Evolutionary conservation across 2,329 filamentous ascomycete genomes (phyloP), one percentile per base, ranked within the genome.

Genomic region (Alternaria ethzedia): DNA sequence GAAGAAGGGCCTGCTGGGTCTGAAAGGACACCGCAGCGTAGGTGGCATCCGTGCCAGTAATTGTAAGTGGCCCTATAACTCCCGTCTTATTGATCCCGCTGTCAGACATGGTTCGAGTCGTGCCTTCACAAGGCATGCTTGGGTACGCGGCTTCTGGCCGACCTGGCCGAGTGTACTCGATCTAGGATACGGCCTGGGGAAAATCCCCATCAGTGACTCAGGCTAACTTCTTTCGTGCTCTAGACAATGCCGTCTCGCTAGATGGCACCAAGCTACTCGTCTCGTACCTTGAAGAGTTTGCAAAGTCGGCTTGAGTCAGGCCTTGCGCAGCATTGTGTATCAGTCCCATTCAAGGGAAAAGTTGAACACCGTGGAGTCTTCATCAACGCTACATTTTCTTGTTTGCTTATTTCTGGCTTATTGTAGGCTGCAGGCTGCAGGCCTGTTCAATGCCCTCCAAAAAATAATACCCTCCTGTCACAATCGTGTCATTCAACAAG

Each of bases 1-100:
- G 63, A 86, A 87, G 64, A 84, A 84, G 57, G 89, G 91, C 0
- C 83, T 97, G 23, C 88, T 89, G 25, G 95, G 94, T 0, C 83
- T 97, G 46, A 97, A 97, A 83, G 95, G 95, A 0, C 95, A 98
- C 79, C 87, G 95, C 65, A 91, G 87, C 63, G 90, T 98, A 2
- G 92, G 93, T 15, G 94, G 94, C 26, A 94, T 97, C 65, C 88
- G 95, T 13, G 91, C 90, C 20, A 91, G 88, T 80, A 97, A 96
- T 78, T 98, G 81, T 83, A 70, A 81, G 80, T 80, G 25, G 25
- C 30, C 57, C 61, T 57, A 59, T 67, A 56, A 32, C 41, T 30
- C 21, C 51, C 36, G 20, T 49, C 12, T n/a, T 57, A 61, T 66
- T 47, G 25, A 52, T 57, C 20, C 13, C 47, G 58, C 57, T 63